Evolutionary conservation across 371 early-diverging fungal genomes (phyloP), one percentile per base, ranked within the genome.

Genomic region (Capillidium heterosporum): DNA sequence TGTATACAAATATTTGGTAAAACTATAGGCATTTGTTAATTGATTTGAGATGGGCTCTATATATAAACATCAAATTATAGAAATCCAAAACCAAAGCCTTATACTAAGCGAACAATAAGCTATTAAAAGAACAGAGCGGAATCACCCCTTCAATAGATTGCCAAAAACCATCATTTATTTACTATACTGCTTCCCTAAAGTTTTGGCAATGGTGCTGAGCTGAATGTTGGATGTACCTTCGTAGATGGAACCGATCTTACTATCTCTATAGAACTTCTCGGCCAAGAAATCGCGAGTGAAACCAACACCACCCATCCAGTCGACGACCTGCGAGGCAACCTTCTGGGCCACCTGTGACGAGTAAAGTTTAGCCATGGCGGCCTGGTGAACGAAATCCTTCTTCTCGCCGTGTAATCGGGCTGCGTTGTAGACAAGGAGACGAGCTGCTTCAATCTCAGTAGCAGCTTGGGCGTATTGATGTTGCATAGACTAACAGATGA

Each of bases 351-450:
- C 81, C 74, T 95, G 95, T 53, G 89, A 87, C 19, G 92, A 73
- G 64, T 87, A 94, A 15, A 94, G 78, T 73, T 97, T 96, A 63
- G 93, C 94, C 95, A 97, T 95, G 48, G 95, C 95, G 55, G 96
- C 96, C 72, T 96, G 89, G 77, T 84, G 89, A 55, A 85, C 71
- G 62, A 97, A 93, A 48, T 70, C 67, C 67, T 78, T 77, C 57
- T 89, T 89, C 66, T 91, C 81, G 71, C 95, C 92, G 82, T 95
- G 95, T 57, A 95, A 66, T 40, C 96, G 76, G 8, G 96, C 95
- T 32, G 96, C 95, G 61, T 96, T 95, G 74, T 97, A 97, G 11
- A 95, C 95, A 66, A 97, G 75, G 48, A 94, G 76, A 41, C 95
- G 75, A n/a, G 95, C 92, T 31, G 95, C 96, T 66, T 95, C 96